Evolutionary conservation across 139 green algal species (phyloP).

Genomic region (Edaphochlamys debaryana): DNA sequence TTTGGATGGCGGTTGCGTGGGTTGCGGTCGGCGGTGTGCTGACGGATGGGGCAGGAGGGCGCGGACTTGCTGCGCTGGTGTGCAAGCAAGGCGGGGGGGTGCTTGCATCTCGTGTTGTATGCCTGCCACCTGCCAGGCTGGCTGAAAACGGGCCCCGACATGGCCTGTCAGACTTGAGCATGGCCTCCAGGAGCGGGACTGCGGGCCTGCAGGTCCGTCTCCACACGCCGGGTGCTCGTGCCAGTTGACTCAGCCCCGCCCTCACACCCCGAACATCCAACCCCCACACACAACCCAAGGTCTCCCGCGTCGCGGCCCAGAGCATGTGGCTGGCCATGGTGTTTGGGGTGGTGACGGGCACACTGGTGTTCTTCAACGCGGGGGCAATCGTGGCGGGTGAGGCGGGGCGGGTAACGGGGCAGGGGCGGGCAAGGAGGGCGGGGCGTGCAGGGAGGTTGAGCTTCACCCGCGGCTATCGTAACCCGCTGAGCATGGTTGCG

Average conservation of each 20-base stretch:
- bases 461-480: too few relatives aligned
- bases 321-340: slow-evolving; percentile 50
- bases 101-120: not conserved
- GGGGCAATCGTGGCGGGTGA: slow-evolving; percentile 1
- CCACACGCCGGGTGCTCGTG: too few relatives aligned
- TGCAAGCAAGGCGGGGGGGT: not conserved
- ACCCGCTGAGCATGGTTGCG: too few relatives aligned
- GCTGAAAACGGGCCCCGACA: not conserved
- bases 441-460: too few relatives aligned
- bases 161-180: too few relatives aligned
- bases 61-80: not conserved
- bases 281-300: slow-evolving; percentile 1
- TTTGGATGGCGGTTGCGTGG: not conserved
- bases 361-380: slow-evolving; percentile 28
- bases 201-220: too few relatives aligned
- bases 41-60: not conserved
- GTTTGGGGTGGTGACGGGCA: not conserved
- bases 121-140: not conserved
- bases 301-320: slow-evolving; percentile 34
- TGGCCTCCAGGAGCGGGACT: too few relatives aligned
- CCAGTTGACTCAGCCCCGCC: too few relatives aligned
- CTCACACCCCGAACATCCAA: not conserved
- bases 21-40: not conserved
- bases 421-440: not conserved
- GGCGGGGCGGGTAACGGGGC: not conserved